Base-by-base conservation (phyloP, 768 basidiomycete species). In the Suillus ampliporus region DNA sequence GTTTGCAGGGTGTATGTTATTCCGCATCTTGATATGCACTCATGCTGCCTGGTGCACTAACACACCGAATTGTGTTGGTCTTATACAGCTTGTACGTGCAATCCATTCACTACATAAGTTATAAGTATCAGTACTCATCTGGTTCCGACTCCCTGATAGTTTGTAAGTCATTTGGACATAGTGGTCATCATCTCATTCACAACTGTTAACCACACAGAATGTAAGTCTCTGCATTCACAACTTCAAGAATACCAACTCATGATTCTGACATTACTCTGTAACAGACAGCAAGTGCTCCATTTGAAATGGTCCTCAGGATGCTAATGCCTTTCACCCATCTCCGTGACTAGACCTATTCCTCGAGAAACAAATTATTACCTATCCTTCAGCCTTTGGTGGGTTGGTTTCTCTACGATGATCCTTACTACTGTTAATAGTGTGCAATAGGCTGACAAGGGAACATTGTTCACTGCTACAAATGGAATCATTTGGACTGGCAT, bases 301-400 rank as follows among this genome's bases (percentile, higher is more conserved):
- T n/a, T 5, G 3, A 6, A 21, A 14, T 47, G 13, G 14, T 47
- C 23, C 46, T 47, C n/a, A n/a, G n/a, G 6, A 23, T 15, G 7
- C 11, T 23, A 21, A 47, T 13, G 14, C 47, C 9, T 28, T 23
- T 21, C 5, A 46, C 21, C 11, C 7, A 2, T 47, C 31, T 31
- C 31, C 3, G 6, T 31, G 11, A 14, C 46, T 47, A 47, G 46
- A 1, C 5, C 23, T 0, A 0, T 0, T 14, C 6, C 31, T 31
- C 1, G 1, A 2, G 11, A 21, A 5, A 46, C 2, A 4, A 11
- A 5, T 0, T 3, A 7, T 23, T 15, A 14, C 7, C 0, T 2
- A 2, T 23, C 21, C 46, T 47, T 21, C 13, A 14, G 23, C 46
- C 46, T 47, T 47, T 47, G 46, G 46, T 47, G 2, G 5, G 48